Evolutionary conservation across 129 eudicot species (phyloP).

Genomic region (Saussurea involucrata): DNA sequence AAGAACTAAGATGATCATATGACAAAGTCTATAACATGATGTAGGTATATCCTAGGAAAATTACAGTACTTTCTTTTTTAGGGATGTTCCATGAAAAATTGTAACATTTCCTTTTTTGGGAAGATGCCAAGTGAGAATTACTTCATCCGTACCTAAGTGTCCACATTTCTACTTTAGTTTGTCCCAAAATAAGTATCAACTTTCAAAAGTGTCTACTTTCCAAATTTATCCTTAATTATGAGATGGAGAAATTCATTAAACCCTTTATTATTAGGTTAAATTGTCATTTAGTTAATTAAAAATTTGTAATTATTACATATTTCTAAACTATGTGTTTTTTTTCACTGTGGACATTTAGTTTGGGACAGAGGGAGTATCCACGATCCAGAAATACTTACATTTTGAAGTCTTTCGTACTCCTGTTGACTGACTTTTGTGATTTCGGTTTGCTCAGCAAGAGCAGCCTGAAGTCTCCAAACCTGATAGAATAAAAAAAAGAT

Average conservation of each 20-base stretch:
- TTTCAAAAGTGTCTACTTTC: neutral
- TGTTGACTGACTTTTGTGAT: conserved; percentile 65
- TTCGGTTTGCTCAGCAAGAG: conserved; percentile 72
- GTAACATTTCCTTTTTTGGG: neutral
- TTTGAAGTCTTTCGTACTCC: conserved; percentile 82
- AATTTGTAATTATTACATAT: neutral
- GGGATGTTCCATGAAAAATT: neutral
- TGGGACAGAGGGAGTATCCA: neutral
- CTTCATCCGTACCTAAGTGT: neutral
- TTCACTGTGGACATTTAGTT: neutral
- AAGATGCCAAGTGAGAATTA: neutral
- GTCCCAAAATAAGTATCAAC: neutral
- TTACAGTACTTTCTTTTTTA: neutral
- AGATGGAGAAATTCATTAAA: neutral
- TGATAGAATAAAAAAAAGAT: conserved; percentile 16
- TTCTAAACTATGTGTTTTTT: neutral
- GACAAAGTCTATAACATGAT: no score
- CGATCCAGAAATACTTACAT: conserved; percentile 37
- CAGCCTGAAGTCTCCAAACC: conserved; percentile 87
- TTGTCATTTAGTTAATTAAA: neutral
- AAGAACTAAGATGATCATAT: no score
- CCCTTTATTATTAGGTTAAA: neutral
- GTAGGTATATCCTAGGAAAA: no score
- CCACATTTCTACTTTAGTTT: neutral
- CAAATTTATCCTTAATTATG: neutral